Base-by-base conservation (phyloP, 805 yeast genomes). In the Candida loeiensis region DNA sequence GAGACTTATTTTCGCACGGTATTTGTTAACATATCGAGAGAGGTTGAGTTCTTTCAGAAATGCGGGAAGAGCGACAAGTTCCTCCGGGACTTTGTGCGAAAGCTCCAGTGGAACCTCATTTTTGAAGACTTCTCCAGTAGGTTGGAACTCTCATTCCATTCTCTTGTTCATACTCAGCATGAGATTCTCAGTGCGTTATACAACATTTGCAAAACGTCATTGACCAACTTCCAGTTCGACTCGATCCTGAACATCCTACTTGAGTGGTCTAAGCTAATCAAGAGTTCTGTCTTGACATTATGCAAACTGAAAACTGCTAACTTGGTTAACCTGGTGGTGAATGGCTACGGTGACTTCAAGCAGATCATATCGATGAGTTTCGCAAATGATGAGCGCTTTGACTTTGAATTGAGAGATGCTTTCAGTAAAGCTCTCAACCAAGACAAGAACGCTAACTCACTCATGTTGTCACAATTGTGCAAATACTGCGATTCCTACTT, bases 401-500 rank as follows among this genome's bases (percentile, higher is more conserved):
- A 55, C 13, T 44, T 40, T 29, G 67, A 63, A 41, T 43, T 63
- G n/a, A 48, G 72, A 39, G 49, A 48, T 25, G 48, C 67, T 4
- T 54, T 65, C 25, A 45, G 38, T 48, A 34, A 60, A 48, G 52
- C 41, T 16, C 24, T 47, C 37, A 38, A 44, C 31, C 22, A 31
- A 18, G 25, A 39, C 7, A 46, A 39, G 13, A 20, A 38, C 12
- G n/a, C 36, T 12, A 59, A 60, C 30, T 4, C 37, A 0, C 37
- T 40, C 7, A 45, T 59, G 0, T 47, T 60, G 4, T 25, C 30
- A 2, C 59, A 51, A 34, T 54, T 65, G 24, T 56, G 64, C 40
- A 61, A 59, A 45, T 59, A 47, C 41, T 55, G 67, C 44, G 72
- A 66, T 45, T 13, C 44, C 12, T 56, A 46, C 37, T 55, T 66